These are phyloP conservation scores for Monosporozyma solicola DNA, from an alignment of 805 yeast species.

Conservation along the genomic window DNA sequence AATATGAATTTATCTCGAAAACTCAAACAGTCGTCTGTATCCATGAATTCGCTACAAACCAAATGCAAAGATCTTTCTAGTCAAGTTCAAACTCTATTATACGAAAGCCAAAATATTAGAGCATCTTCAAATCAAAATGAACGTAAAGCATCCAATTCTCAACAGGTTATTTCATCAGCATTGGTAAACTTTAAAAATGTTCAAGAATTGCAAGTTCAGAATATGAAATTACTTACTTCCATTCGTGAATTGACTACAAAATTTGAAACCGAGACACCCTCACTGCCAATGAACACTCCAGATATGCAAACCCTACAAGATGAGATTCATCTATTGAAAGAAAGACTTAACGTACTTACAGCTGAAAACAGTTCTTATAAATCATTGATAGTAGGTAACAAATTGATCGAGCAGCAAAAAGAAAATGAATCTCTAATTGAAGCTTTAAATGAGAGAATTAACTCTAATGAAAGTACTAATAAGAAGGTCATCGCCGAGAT, in stretches of 20 bases:
- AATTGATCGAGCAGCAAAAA: not conserved
- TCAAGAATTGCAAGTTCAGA: conserved; percentile 61
- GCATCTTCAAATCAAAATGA: conserved; percentile 35
- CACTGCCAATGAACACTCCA: not conserved
- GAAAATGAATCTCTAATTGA: not conserved
- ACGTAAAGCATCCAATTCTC: conserved; percentile 39
- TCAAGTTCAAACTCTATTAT: conserved; percentile 66
- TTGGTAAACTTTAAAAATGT: conserved; percentile 61
- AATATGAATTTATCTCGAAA: conserved; percentile 15
- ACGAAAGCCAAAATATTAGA: conserved; percentile 25
- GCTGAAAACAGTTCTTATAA: conserved; percentile 63
- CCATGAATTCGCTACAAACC: conserved; percentile 38
- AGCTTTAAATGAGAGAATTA: not conserved
- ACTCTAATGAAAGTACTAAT: not conserved
- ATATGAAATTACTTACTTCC: conserved; percentile 59
- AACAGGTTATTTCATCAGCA: conserved; percentile 59
- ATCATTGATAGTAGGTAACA: conserved; percentile 9
- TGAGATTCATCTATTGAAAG: conserved; percentile 41
- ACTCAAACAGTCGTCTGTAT: conserved; percentile 28
- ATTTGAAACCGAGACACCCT: conserved; percentile 38
- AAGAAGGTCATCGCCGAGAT: not conserved
- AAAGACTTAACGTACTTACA: conserved; percentile 42
- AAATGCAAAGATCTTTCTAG: conserved; percentile 67
- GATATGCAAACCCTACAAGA: conserved; percentile 29
- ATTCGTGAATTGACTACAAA: conserved; percentile 64